These are phyloP conservation scores for Coemansia sp. DNA, from an alignment of 192 early-diverging fungal species.

Conservation along the genomic window DNA sequence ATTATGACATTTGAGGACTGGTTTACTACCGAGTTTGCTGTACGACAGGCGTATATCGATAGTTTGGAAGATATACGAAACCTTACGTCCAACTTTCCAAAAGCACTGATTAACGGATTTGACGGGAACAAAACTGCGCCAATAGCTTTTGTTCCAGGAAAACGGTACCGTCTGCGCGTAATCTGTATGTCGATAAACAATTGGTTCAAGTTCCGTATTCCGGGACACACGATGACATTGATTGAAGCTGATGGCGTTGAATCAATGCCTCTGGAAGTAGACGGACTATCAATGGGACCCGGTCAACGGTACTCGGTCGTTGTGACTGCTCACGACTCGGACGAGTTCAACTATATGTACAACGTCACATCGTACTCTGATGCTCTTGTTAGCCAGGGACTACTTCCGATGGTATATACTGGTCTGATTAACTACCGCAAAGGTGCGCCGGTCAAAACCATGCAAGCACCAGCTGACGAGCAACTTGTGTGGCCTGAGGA, in stretches of 20 bases:
- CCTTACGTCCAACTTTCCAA: constrained; percentile 25
- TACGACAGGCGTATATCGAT: constrained; percentile 36
- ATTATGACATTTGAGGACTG: constrained; percentile 64
- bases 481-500: constrained; percentile 18
- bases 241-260: constrained; percentile 76
- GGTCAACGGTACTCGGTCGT: constrained; percentile 79
- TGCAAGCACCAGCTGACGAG: not conserved
- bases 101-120: constrained; percentile 31
- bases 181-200: constrained; percentile 68
- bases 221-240: constrained; percentile 70
- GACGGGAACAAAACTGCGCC: constrained; percentile 53
- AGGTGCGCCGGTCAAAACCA: constrained; percentile 1
- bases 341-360: constrained; percentile 61
- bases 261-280: constrained; percentile 52
- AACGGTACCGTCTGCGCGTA: constrained; percentile 74
- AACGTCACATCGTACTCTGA: constrained; percentile 9
- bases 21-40: constrained; percentile 46
- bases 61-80: constrained; percentile 53
- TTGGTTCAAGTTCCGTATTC: constrained; percentile 39
- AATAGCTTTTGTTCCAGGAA: constrained; percentile 65
- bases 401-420: constrained; percentile 38
- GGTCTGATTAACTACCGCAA: constrained; percentile 18
- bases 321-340: constrained; percentile 61
- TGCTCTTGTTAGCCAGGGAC: constrained; percentile 58
- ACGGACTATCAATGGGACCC: constrained; percentile 19